Percentiles rank a stretch among this genome's conserved stretches.
Conservation (phyloP, 225 moss, liverwort and hornwort genomes). For the Straminergon stramineum region DNA sequence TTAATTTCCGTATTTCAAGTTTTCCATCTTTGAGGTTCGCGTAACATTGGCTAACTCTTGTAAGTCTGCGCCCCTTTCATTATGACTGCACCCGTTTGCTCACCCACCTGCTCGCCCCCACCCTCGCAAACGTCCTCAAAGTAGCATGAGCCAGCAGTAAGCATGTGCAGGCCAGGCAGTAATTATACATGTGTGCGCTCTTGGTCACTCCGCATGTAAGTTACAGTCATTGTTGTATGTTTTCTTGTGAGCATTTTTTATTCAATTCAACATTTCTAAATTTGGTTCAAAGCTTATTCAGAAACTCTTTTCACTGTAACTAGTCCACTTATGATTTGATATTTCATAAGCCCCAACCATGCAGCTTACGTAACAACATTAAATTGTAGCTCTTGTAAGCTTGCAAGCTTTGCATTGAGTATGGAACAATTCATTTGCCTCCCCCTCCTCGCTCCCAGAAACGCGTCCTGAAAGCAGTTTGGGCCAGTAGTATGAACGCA, state of each 20-base stretch:
- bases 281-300: background rate
- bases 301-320: too few species aligned
- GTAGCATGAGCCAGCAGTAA: background rate
- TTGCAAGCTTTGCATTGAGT: background rate
- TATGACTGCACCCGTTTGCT: background rate
- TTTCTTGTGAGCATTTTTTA: too few species aligned
- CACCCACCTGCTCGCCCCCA: background rate
- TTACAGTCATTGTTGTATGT: background rate
- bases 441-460: background rate
- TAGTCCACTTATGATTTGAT: background rate
- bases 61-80: background rate
- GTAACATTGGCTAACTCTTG: background rate
- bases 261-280: too few species aligned
- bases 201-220: background rate
- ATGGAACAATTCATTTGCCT: background rate
- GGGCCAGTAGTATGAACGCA: too few species aligned
- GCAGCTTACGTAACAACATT: background rate
- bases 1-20: too few species aligned
- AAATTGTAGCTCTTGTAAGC: background rate
- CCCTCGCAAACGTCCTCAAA: background rate
- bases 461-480: background rate
- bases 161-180: background rate
- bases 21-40: background rate
- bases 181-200: background rate
- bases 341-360: too few species aligned